These are phyloP conservation scores for Crucihimalaya himalaica DNA, from an alignment of 345 rosid genomes.

Conservation along the genomic window DNA sequence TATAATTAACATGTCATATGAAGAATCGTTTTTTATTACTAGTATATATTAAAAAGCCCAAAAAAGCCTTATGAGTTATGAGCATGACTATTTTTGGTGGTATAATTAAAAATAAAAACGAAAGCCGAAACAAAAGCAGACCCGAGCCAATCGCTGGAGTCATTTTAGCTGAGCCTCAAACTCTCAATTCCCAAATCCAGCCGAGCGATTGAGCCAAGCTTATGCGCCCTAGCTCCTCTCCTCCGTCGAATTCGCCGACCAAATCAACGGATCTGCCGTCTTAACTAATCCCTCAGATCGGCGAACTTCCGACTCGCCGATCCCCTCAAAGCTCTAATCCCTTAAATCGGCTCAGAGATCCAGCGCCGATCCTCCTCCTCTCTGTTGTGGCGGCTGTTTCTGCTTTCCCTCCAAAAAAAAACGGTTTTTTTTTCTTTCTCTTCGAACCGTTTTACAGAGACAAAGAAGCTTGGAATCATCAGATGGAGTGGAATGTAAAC, in stretches of 20 bases:
- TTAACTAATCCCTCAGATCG: slow-evolving; percentile 12
- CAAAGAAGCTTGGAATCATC: slow-evolving; percentile 41
- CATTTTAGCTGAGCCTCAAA: slow-evolving; percentile 34
- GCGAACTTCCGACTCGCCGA: slow-evolving; percentile 35
- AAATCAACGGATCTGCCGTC: slow-evolving; percentile 18
- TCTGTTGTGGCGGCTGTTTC: not conserved
- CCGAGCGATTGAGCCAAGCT: slow-evolving; percentile 46
- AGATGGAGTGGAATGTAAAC: slow-evolving; percentile 84
- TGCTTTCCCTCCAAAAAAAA: slow-evolving; percentile 47
- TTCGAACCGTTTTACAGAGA: slow-evolving; percentile 34
- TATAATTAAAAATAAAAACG: no score
- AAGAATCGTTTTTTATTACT: no score
- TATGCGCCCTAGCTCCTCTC: slow-evolving; percentile 5
- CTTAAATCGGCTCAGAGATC: slow-evolving; percentile 58
- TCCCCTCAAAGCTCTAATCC: slow-evolving; percentile 32
- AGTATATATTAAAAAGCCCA: no score
- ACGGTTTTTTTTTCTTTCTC: slow-evolving; percentile 14
- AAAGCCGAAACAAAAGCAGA: slow-evolving; percentile 15
- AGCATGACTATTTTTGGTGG: no score
- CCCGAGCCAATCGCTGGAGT: slow-evolving; percentile 48
- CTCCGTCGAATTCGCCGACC: slow-evolving; percentile 32
- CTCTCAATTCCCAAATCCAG: slow-evolving; percentile 33
- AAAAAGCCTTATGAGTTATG: no score
- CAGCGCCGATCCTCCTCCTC: slow-evolving; percentile 44
- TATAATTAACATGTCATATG: no score